Evolutionary conservation across 2,329 filamentous ascomycete species (phyloP).

Genomic region (Venturiaceae sp.): DNA sequence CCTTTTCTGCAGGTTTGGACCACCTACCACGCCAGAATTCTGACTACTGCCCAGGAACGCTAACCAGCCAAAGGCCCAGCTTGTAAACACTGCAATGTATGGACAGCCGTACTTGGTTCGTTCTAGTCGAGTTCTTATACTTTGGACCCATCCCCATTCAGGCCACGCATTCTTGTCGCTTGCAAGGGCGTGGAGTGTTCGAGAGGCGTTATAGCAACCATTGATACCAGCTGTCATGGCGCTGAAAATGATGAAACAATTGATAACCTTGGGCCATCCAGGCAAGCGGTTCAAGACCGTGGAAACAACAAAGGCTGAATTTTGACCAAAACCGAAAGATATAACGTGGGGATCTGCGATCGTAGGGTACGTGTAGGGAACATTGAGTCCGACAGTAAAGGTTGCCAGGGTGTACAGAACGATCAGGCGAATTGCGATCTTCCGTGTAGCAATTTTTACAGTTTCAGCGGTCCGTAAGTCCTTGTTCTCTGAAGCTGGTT

Average conservation of each 20-base stretch:
- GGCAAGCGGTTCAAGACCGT: constrained; percentile 28
- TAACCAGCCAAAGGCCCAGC: constrained; percentile 27
- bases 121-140: constrained; percentile 22
- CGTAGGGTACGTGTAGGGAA: constrained; percentile 20
- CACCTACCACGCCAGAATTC: background rate
- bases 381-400: constrained; percentile 13
- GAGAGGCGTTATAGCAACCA: constrained; percentile 31
- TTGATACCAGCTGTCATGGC: constrained; percentile 33
- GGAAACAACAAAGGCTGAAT: constrained; percentile 30
- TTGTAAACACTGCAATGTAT: constrained; percentile 25
- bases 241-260: constrained; percentile 36
- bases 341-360: constrained; percentile 19
- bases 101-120: constrained; percentile 28
- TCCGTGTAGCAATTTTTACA: constrained; percentile 12
- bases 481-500: constrained; percentile 7
- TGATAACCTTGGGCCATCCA: constrained; percentile 31
- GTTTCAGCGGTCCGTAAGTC: constrained; percentile 12
- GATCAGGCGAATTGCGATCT: constrained; percentile 11
- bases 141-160: constrained; percentile 19
- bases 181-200: constrained; percentile 34
- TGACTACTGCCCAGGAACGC: constrained; percentile 21
- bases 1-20: no score
- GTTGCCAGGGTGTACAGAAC: constrained; percentile 10
- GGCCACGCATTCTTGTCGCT: constrained; percentile 30
- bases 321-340: constrained; percentile 20